Base-by-base conservation (phyloP, 345 rosid species). In the Eucalyptus curtisii region DNA sequence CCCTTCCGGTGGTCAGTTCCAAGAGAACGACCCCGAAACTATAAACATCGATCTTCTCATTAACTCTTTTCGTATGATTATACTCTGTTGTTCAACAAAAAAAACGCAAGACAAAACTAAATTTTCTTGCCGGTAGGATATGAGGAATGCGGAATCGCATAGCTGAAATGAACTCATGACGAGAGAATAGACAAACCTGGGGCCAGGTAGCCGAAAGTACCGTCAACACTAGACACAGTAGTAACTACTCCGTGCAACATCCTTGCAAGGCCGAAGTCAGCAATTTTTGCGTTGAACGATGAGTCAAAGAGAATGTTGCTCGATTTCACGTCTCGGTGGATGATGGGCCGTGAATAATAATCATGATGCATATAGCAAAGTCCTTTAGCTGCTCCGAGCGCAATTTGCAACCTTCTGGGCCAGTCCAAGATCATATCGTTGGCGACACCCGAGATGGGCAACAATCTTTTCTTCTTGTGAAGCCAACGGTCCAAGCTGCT, bases 181-280 rank as follows among this genome's bases (percentile, higher is more conserved):
- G 6, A 15, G 42, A 0, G 6, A 61, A 8, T 24, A 10, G 61
- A 22, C 13, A 4, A 22, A 55, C 96, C 96, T 9, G 96, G 98
- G 15, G 95, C 96, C 49, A 95, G 89, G 71, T 95, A 95, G 7
- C 98, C 96, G 15, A 90, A 92, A 16, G 96, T 93, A 57, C 96
- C 98, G 25, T 90, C 96, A 11, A 95, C 93, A 12, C 90, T 84
- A 17, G 97, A 94, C 91, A 93, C 86, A 20, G 93, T 93, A 30
- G 89, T 92, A 49, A 79, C 47, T 86, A 93, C 94, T 87, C 93
- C 93, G 25, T 90, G 87, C 91, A 94, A 85, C 87, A 91, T 92
- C 90, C 90, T 95, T 57, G 98, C 95, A 7, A 95, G 92, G 71
- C 98, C 98, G 76, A 95, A 95, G 90, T 95, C 96, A 8, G 94